Percentiles rank a stretch among this genome's conserved stretches.
Conservation (phyloP, 2,329 filamentous ascomycete species). For the Penicillium sp. region DNA sequence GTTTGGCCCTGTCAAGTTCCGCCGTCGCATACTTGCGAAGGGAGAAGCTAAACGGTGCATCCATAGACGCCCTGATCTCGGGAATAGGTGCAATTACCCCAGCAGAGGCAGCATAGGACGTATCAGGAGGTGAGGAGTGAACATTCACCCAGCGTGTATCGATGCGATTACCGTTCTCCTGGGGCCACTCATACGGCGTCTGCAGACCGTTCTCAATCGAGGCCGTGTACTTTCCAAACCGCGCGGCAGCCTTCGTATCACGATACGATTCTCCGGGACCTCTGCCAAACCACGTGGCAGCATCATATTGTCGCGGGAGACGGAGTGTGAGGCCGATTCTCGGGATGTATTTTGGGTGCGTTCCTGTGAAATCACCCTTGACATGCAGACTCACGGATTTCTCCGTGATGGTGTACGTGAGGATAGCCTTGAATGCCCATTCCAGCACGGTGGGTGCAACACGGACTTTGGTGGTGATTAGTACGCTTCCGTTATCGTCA, state of each 20-base stretch:
- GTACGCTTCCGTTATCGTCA: conserved; percentile 24
- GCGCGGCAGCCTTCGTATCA: conserved; percentile 64
- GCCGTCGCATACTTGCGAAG: conserved; percentile 55
- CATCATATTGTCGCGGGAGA: conserved; percentile 49
- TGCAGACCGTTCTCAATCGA: conserved; percentile 46
- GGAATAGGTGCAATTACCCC: conserved; percentile 18
- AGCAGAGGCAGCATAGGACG: not conserved
- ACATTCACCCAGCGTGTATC: conserved; percentile 58
- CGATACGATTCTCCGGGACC: conserved; percentile 66
- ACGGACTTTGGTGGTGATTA: conserved; percentile 49
- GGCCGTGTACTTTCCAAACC: conserved; percentile 54
- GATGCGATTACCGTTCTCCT: conserved; percentile 66
- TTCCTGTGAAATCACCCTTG: conserved; percentile 48
- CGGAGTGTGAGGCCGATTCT: conserved; percentile 62
- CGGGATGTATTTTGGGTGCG: conserved; percentile 45
- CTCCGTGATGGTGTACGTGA: conserved; percentile 54
- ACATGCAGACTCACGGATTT: conserved; percentile 44
- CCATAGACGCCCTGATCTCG: conserved; percentile 27
- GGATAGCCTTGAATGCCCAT: conserved; percentile 56
- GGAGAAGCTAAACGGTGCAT: conserved; percentile 54
- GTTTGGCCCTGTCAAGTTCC: conserved; percentile 58
- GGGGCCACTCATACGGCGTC: conserved; percentile 64
- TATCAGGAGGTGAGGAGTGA: conserved; percentile 3
- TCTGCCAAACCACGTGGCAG: conserved; percentile 61
- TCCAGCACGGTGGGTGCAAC: conserved; percentile 61